Evolutionary conservation across 257 asterid genomes (phyloP).

Genomic region (Solanum pimpinellifolium): DNA sequence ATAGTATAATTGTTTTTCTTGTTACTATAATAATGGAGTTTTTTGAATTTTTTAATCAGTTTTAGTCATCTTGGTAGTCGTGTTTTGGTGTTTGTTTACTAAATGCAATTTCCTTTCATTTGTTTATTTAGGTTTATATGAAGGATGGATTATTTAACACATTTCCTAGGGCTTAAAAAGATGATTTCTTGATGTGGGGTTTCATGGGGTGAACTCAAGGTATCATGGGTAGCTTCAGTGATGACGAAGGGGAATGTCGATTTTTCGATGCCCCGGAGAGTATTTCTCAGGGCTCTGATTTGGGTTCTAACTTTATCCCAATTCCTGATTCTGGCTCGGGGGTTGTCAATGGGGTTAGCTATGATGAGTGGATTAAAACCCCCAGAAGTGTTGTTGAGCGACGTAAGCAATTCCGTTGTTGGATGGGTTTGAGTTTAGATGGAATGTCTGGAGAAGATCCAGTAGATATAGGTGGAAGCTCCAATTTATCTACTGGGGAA

Average conservation of each 20-base stretch:
- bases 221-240: conserved; percentile 52
- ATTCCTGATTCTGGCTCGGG: neutral
- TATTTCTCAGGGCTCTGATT: conserved; percentile 31
- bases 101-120: conserved; percentile 7
- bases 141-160: conserved; percentile 37
- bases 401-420: conserved; percentile 39
- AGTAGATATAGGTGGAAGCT: neutral
- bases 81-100: conserved; percentile 31
- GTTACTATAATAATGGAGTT: conserved; percentile 20
- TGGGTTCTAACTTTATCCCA: conserved; percentile 6
- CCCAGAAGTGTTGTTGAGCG: conserved; percentile 72
- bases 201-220: conserved; percentile 59
- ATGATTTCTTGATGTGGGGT: conserved; percentile 33
- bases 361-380: conserved; percentile 48
- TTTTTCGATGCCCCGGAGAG: conserved; percentile 71
- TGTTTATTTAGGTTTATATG: conserved; percentile 34
- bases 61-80: conserved; percentile 45
- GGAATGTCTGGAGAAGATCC: conserved; percentile 6
- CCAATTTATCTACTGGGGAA: conserved; percentile 6
- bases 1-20: conserved; percentile 24
- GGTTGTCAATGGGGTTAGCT: conserved; percentile 15
- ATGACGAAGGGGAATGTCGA: conserved; percentile 31
- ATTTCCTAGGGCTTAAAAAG: conserved; percentile 34
- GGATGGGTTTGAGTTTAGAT: conserved; percentile 39
- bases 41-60: conserved; percentile 19